These are phyloP conservation scores for Francoa sonchifolia DNA, from an alignment of 441 rosid genomes.

Conservation along the genomic window DNA sequence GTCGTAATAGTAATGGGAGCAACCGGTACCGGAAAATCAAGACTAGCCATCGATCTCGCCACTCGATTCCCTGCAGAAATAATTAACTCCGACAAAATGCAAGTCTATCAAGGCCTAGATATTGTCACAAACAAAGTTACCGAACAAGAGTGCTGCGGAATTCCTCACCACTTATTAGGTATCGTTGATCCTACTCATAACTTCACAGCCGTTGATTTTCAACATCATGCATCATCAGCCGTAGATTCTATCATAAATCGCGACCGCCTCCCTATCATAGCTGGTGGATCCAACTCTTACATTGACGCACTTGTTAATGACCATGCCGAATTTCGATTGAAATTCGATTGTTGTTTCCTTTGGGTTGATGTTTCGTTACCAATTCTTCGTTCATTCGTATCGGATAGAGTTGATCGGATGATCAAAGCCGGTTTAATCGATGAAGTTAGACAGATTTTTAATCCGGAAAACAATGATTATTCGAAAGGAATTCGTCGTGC, in stretches of 20 bases:
- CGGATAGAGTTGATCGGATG: slow-evolving; percentile 39
- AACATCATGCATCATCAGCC: slow-evolving; percentile 31
- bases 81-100: slow-evolving; percentile 71
- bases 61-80: slow-evolving; percentile 43
- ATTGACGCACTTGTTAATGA: slow-evolving; percentile 42
- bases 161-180: slow-evolving; percentile 60
- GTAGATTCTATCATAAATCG: slow-evolving; percentile 24
- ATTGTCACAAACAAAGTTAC: slow-evolving; percentile 57
- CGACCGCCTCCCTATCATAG: slow-evolving; percentile 38
- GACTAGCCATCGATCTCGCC: slow-evolving; percentile 56
- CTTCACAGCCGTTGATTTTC: slow-evolving; percentile 33
- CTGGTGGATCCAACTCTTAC: slow-evolving; percentile 55
- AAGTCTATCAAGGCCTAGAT: slow-evolving; percentile 51
- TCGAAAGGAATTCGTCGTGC: slow-evolving; percentile 43
- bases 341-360: slow-evolving; percentile 36
- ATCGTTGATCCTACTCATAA: slow-evolving; percentile 35
- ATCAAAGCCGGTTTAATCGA: slow-evolving; percentile 33
- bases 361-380: slow-evolving; percentile 42
- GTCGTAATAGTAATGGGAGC: slow-evolving; percentile 56
- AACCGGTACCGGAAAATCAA: slow-evolving; percentile 68
- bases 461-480: slow-evolving; percentile 34
- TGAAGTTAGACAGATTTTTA: slow-evolving; percentile 28
- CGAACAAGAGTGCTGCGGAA: slow-evolving; percentile 35
- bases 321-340: slow-evolving; percentile 21
- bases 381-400: slow-evolving; percentile 22